These are phyloP conservation scores for Amphirosellinia nigrospora DNA, from an alignment of 495 filamentous ascomycete genomes.

Conservation along the genomic window DNA sequence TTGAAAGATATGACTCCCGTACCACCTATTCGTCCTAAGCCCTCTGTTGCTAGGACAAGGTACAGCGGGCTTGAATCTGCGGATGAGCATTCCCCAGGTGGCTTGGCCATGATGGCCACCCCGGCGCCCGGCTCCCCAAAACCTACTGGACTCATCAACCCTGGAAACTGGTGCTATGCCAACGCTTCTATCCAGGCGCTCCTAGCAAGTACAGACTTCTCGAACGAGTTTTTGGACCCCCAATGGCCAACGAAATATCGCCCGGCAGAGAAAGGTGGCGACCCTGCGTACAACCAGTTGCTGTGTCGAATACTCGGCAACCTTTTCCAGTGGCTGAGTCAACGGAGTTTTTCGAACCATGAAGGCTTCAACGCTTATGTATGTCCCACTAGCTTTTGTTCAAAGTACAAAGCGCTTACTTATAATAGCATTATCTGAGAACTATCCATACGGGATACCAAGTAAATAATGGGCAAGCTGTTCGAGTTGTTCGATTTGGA, in stretches of 20 bases:
- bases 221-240: constrained; percentile 65
- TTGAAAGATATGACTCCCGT: constrained; percentile 41
- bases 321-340: constrained; percentile 71
- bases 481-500: constrained; percentile 41
- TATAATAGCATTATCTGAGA: constrained; percentile 45
- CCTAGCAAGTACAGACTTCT: constrained; percentile 74
- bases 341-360: constrained; percentile 63
- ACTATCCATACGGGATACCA: constrained; percentile 38
- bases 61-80: constrained; percentile 81
- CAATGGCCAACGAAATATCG: constrained; percentile 32
- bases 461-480: constrained; percentile 11
- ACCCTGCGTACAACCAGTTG: constrained; percentile 77
- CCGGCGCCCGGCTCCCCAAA: background rate
- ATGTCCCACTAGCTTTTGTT: constrained; percentile 31
- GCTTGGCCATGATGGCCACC: constrained; percentile 42
- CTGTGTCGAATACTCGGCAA: constrained; percentile 77
- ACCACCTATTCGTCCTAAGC: constrained; percentile 74
- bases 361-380: constrained; percentile 69
- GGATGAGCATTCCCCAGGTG: constrained; percentile 48
- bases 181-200: constrained; percentile 87
- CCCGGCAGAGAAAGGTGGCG: constrained; percentile 62
- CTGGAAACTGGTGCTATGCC: constrained; percentile 87
- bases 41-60: constrained; percentile 81
- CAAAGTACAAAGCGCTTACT: background rate
- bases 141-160: constrained; percentile 77